Evolutionary conservation across 495 filamentous ascomycete genomes (phyloP).

Genomic region (Staphylotrichum longicolle): DNA sequence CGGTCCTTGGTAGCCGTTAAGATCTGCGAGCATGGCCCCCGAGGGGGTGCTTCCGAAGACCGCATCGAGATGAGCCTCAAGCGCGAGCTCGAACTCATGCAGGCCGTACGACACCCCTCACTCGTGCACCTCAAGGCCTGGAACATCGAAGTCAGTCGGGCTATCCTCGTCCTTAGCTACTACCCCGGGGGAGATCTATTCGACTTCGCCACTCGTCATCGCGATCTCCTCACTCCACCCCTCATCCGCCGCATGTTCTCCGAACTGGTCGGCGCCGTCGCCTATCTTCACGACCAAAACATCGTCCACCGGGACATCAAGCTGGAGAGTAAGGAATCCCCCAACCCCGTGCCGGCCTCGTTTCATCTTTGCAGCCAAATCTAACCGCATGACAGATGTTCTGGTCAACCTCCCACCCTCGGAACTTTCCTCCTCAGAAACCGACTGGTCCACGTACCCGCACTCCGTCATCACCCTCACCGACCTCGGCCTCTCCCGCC

Average conservation of each 20-base stretch:
- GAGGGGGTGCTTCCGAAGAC: constrained; percentile 83
- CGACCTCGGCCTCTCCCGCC: constrained; percentile 86
- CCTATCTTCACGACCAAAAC: constrained; percentile 76
- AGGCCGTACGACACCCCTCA: constrained; percentile 79
- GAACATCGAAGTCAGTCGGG: constrained; percentile 73
- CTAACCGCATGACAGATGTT: constrained; percentile 62
- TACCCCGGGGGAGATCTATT: constrained; percentile 94
- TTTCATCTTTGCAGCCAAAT: constrained; percentile 4
- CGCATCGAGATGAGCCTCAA: constrained; percentile 88
- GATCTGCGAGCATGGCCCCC: constrained; percentile 89
- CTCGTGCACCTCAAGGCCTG: constrained; percentile 87
- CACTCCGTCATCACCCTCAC: constrained; percentile 83
- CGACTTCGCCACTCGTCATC: constrained; percentile 73
- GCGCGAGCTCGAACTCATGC: constrained; percentile 91
- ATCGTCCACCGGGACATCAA: constrained; percentile 98
- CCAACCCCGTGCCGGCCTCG: constrained; percentile 15
- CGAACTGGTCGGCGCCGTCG: constrained; percentile 80
- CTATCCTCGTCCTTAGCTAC: constrained; percentile 83
- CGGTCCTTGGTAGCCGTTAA: constrained; percentile 85
- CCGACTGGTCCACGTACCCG: constrained; percentile 69
- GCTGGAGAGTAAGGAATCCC: constrained; percentile 74
- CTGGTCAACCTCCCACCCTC: constrained; percentile 74
- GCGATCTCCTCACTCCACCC: constrained; percentile 59
- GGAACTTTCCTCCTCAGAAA: constrained; percentile 41
- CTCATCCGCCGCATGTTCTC: constrained; percentile 84